Conservation (phyloP, 352 stramenopile genomes). For the Blastocystis sp. region DNA sequence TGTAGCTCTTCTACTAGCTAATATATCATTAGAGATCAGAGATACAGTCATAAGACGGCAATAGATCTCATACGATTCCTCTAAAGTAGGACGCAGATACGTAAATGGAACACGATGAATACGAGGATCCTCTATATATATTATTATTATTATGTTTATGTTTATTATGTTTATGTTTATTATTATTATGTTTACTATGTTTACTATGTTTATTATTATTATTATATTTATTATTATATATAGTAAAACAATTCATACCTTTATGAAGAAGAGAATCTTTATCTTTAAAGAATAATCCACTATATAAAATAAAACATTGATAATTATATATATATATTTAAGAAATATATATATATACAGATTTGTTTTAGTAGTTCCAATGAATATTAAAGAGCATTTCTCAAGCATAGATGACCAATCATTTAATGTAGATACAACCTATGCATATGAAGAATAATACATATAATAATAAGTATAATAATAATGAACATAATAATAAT, state of each 20-base stretch:
- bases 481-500: too few relatives aligned
- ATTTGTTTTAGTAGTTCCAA: conserved; percentile 53
- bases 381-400: conserved; percentile 56
- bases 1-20: conserved; percentile 54
- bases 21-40: too few relatives aligned
- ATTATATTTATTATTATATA: too few relatives aligned
- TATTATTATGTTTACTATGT: too few relatives aligned
- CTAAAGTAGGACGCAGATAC: conserved; percentile 60
- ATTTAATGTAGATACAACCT: conserved; percentile 46
- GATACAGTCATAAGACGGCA: conserved; percentile 40
- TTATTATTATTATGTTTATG: too few relatives aligned
- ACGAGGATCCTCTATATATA: conserved; percentile 48
- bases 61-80: conserved; percentile 46
- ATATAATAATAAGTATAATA: too few relatives aligned
- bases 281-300: conserved; percentile 32
- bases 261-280: conserved; percentile 14
- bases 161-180: too few relatives aligned
- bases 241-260: conserved; percentile 10
- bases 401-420: conserved; percentile 57
- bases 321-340: too few relatives aligned
- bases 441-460: conserved; percentile 53
- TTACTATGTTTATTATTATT: too few relatives aligned
- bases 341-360: conserved; percentile 45
- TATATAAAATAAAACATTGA: too few relatives aligned
- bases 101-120: conserved; percentile 58